These are phyloP conservation scores for Tuber calosporum DNA, from an alignment of 495 filamentous ascomycete species.

Conservation along the genomic window DNA sequence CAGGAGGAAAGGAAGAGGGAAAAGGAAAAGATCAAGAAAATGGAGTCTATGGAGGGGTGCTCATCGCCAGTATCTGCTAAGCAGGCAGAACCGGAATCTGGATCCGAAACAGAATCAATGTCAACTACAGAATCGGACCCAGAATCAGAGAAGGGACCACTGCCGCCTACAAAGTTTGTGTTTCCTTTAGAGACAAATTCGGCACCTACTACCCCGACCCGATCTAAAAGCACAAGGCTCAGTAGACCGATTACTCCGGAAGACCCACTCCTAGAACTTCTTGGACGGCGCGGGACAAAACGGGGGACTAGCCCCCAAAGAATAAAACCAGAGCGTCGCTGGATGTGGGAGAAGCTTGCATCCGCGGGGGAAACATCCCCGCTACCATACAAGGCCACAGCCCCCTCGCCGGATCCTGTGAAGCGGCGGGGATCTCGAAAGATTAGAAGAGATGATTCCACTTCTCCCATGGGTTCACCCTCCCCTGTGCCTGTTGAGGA, in stretches of 20 bases:
- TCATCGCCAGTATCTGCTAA: conserved; percentile 10
- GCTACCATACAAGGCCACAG: conserved; percentile 17
- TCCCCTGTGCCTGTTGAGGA: conserved; percentile 22
- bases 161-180: not conserved
- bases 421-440: conserved; percentile 28
- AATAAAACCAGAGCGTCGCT: conserved; percentile 2
- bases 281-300: conserved; percentile 26
- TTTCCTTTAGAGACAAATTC: not conserved
- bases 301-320: conserved; percentile 29
- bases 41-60: conserved; percentile 27
- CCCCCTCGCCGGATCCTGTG: conserved; percentile 24
- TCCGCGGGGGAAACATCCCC: not conserved
- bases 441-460: conserved; percentile 20
- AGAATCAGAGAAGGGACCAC: conserved; percentile 10
- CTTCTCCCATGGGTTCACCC: conserved; percentile 21
- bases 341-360: not conserved
- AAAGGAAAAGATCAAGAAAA: conserved; percentile 30
- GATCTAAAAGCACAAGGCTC: conserved; percentile 8
- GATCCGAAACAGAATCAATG: conserved; percentile 18
- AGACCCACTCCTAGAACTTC: conserved; percentile 30
- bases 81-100: conserved; percentile 20
- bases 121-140: conserved; percentile 26
- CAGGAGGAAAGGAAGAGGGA: conserved; percentile 34
- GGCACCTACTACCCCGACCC: conserved; percentile 8
- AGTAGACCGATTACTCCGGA: conserved; percentile 30